Evolutionary conservation across 208 protist genomes (phyloP), one percentile per base, ranked within the genome.

Genomic region (Trypanosoma mega): DNA sequence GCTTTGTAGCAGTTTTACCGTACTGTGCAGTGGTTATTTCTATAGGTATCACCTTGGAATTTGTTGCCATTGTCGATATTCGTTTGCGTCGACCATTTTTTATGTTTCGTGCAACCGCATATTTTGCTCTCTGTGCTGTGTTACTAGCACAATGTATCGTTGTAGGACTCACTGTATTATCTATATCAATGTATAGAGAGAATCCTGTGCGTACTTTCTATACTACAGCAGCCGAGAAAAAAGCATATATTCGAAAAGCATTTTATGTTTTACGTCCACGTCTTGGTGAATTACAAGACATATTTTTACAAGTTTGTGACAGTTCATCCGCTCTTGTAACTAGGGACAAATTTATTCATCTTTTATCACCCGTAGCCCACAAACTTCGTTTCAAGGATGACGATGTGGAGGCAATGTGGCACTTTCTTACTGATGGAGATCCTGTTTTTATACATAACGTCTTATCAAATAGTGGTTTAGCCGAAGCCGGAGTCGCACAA

Each of bases 391-490:
- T 64, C 20, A 30, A 45, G 24, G 36, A 44, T 16, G 27, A 34
- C 2, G 58, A 64, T 21, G 44, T 64, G 18, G 44, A 64, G 0
- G 9, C 11, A 23, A 9, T 64, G 4, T 64, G 58, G 58, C 0
- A 26, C 14, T 64, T 56, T 29, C 37, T 64, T 21, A 64, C 44
- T 16, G 49, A 26, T 47, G 58, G 58, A 20, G 58, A 64, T 7
- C 24, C 58, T 7, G 37, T n/a, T n/a, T n/a, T n/a, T n/a, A n/a
- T n/a, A n/a, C n/a, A n/a, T n/a, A n/a, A n/a, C n/a, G n/a, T n/a
- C n/a, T n/a, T n/a, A n/a, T n/a, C n/a, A n/a, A n/a, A n/a, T n/a
- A n/a, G n/a, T n/a, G n/a, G n/a, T n/a, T n/a, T n/a, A n/a, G n/a
- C n/a, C n/a, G n/a, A n/a, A n/a, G n/a, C n/a, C n/a, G n/a, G n/a